A percentile compares a stretch with the other conserved stretches of the same genome.
Conservation (phyloP, 805 yeast genomes). For the Candida nanaspora region DNA sequence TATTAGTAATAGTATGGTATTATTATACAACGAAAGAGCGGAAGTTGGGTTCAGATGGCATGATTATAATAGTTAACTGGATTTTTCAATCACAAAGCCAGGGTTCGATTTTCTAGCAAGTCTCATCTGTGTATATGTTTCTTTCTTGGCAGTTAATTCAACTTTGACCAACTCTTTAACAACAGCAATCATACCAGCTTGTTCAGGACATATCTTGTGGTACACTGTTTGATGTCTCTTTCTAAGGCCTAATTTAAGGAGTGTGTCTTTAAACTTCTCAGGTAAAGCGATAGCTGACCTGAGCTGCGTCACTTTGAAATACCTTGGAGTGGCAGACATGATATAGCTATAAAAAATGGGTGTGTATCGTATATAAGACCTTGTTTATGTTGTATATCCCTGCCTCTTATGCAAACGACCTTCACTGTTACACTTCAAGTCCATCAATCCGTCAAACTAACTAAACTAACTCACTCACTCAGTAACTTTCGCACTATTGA, state of each 20-base stretch:
- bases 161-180: conserved; percentile 85
- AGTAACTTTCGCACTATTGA: no score
- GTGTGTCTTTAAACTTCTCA: conserved; percentile 52
- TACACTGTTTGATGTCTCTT: conserved; percentile 69
- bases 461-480: no score
- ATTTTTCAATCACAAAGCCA: conserved; percentile 48
- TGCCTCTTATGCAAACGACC: no score
- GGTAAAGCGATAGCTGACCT: conserved; percentile 88
- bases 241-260: conserved; percentile 66
- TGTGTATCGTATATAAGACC: no score
- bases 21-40: no score
- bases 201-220: conserved; percentile 64
- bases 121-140: conserved; percentile 47
- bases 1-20: no score
- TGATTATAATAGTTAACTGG: no score
- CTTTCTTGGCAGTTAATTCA: conserved; percentile 53
- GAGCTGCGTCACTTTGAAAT: conserved; percentile 63
- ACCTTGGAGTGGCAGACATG: conserved; percentile 17
- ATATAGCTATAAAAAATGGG: no score
- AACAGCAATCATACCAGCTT: conserved; percentile 77
- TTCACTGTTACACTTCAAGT: no score
- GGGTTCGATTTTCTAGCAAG: conserved; percentile 52
- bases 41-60: no score
- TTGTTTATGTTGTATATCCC: no score
- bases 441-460: no score